A percentile compares a stretch with the other conserved stretches of the same genome.
Evolutionary conservation across 768 basidiomycete species (phyloP).

Genomic region (Boletus sp.): DNA sequence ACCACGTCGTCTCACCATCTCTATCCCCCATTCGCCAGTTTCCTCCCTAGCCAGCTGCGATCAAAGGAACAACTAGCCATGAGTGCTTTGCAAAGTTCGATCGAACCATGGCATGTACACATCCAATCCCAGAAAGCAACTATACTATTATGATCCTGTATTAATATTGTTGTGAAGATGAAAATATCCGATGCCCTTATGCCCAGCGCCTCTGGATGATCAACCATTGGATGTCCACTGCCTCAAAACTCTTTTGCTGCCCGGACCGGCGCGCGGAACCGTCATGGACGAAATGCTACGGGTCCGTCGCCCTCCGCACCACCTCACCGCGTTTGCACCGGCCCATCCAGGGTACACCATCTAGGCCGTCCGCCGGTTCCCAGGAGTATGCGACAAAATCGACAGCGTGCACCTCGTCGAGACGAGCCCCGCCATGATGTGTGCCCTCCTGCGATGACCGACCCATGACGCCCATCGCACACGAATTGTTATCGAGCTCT

Average conservation of each 20-base stretch:
- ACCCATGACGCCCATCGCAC: conserved; percentile 87
- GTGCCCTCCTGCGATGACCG: conserved; percentile 47
- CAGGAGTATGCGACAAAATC: conserved; percentile 32
- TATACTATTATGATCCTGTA: too few species aligned
- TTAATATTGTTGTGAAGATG: too few species aligned
- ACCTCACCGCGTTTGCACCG: not conserved
- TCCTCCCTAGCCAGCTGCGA: too few species aligned
- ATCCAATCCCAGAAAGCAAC: too few species aligned
- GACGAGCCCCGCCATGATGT: conserved; percentile 68
- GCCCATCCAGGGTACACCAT: not conserved
- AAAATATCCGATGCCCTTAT: too few species aligned
- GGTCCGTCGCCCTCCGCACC: conserved; percentile 37
- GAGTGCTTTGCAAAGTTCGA: too few species aligned
- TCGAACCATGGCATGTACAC: too few species aligned
- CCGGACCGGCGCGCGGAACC: conserved; percentile 93
- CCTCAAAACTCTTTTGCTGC: conserved; percentile 52
- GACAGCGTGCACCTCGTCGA: conserved; percentile 75
- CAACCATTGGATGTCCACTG: conserved; percentile 66
- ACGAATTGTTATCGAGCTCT: conserved; percentile 91
- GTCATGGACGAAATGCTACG: conserved; percentile 86
- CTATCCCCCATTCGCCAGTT: too few species aligned
- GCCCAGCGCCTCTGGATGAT: conserved; percentile 86
- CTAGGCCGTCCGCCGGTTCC: conserved; percentile 53
- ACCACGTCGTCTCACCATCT: too few species aligned
- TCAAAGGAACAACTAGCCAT: too few species aligned